Conservation (phyloP, 1,284 basidiomycete genomes). For the Gomphus sp. region DNA sequence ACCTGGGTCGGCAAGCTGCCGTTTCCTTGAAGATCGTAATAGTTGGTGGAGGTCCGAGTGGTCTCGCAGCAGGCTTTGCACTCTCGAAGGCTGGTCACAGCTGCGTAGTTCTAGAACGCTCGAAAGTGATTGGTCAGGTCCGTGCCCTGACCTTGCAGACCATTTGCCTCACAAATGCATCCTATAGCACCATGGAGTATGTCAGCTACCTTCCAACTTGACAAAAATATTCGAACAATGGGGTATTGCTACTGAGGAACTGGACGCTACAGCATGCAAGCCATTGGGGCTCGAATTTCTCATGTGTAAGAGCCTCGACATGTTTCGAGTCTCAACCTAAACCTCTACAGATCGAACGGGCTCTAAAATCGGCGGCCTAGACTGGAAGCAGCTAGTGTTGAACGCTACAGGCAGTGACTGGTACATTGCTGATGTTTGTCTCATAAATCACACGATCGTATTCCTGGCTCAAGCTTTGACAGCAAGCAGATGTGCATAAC, state of each 20-base stretch:
- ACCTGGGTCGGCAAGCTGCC: not conserved
- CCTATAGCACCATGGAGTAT: slow-evolving; percentile 7
- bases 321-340: slow-evolving; percentile 12
- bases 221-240: slow-evolving; percentile 43
- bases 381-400: slow-evolving; percentile 45
- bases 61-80: slow-evolving; percentile 42
- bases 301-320: not conserved
- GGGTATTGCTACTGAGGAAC: slow-evolving; percentile 33
- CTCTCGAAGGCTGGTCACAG: slow-evolving; percentile 40
- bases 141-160: slow-evolving; percentile 15
- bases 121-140: slow-evolving; percentile 26
- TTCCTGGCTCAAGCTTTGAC: slow-evolving; percentile 12
- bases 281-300: slow-evolving; percentile 21
- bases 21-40: slow-evolving; percentile 13
- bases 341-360: slow-evolving; percentile 9
- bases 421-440: slow-evolving; percentile 39
- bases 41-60: slow-evolving; percentile 22
- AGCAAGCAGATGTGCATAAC: slow-evolving; percentile 38
- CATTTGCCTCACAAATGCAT: not conserved
- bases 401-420: slow-evolving; percentile 46
- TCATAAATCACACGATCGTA: slow-evolving; percentile 9
- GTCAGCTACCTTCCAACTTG: slow-evolving; percentile 44
- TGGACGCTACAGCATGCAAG: slow-evolving; percentile 26
- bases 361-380: slow-evolving; percentile 28
- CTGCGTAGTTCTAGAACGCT: slow-evolving; percentile 42